Evolutionary conservation across 1,284 basidiomycete genomes (phyloP).

Genomic region (Naganishia albida): DNA sequence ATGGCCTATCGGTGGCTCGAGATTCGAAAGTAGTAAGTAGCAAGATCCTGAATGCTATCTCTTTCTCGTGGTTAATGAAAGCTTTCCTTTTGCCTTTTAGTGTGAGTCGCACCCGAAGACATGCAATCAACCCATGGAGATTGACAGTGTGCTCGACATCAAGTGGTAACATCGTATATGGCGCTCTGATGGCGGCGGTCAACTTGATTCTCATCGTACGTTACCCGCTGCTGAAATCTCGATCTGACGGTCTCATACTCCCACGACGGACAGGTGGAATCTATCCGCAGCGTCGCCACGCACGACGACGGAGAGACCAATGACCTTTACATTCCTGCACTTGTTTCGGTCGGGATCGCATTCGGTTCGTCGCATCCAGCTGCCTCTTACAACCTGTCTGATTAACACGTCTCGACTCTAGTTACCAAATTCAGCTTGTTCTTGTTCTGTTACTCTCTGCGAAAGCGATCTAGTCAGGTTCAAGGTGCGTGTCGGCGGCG

Average conservation of each 20-base stretch:
- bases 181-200: slow-evolving; percentile 57
- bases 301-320: slow-evolving; percentile 63
- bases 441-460: slow-evolving; percentile 78
- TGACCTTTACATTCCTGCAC: slow-evolving; percentile 75
- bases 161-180: slow-evolving; percentile 80
- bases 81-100: neutral
- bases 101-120: neutral
- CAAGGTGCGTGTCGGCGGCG: too few species aligned
- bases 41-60: too few species aligned
- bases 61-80: neutral
- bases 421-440: slow-evolving; percentile 83
- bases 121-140: neutral
- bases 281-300: slow-evolving; percentile 68
- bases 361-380: slow-evolving; percentile 60
- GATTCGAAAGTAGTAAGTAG: slow-evolving; percentile 74
- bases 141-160: neutral
- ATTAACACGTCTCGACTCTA: too few species aligned
- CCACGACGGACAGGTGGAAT: slow-evolving; percentile 62
- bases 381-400: neutral
- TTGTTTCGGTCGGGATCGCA: slow-evolving; percentile 78
- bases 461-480: slow-evolving; percentile 82
- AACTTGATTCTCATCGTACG: slow-evolving; percentile 47
- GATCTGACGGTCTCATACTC: neutral
- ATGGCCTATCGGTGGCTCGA: slow-evolving; percentile 89
- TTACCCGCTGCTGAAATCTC: neutral